These are phyloP conservation scores for Triticum aestivum DNA, from an alignment of 176 grass and related monocot species.

Conservation along the genomic window DNA sequence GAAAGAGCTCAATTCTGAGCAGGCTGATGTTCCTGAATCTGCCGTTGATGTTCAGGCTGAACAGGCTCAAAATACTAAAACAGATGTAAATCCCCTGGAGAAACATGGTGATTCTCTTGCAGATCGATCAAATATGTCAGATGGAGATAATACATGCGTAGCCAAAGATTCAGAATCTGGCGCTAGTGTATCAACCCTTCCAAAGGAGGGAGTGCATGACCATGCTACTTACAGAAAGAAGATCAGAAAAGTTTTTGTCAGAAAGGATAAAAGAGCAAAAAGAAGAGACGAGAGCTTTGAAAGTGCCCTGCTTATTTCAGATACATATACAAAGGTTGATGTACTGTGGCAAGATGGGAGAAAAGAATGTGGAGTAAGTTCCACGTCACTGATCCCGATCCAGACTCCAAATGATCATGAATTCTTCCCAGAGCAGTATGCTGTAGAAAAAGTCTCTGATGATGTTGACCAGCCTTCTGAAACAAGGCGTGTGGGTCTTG, in stretches of 20 bases:
- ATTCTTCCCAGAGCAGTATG: constrained; percentile 91
- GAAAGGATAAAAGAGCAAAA: constrained; percentile 72
- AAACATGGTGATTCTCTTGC: constrained; percentile 28
- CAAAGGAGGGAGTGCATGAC: constrained; percentile 63
- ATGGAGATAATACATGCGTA: constrained; percentile 37
- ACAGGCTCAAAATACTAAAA: constrained; percentile 6
- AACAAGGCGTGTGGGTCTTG: constrained; percentile 62
- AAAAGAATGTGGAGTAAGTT: constrained; percentile 53
- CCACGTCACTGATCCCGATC: constrained; percentile 81
- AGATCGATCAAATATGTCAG: constrained; percentile 42
- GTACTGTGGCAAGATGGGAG: constrained; percentile 92
- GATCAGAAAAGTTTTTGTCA: constrained; percentile 62
- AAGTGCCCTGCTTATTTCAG: constrained; percentile 73
- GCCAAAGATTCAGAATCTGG: constrained; percentile 37
- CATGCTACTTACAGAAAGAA: constrained; percentile 70
- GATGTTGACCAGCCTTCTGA: constrained; percentile 69
- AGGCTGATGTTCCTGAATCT: constrained; percentile 38
- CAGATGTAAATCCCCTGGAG: not conserved
- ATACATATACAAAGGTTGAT: constrained; percentile 70
- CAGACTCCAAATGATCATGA: constrained; percentile 88
- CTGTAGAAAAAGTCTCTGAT: constrained; percentile 70
- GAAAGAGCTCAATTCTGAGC: constrained; percentile 35
- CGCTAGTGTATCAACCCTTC: constrained; percentile 37
- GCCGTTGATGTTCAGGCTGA: constrained; percentile 18
- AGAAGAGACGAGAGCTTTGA: constrained; percentile 83